Evolutionary conservation across 2,329 filamentous ascomycete species (phyloP), one percentile per base, ranked within the genome.

Genomic region (Lecanicillium sp.): DNA sequence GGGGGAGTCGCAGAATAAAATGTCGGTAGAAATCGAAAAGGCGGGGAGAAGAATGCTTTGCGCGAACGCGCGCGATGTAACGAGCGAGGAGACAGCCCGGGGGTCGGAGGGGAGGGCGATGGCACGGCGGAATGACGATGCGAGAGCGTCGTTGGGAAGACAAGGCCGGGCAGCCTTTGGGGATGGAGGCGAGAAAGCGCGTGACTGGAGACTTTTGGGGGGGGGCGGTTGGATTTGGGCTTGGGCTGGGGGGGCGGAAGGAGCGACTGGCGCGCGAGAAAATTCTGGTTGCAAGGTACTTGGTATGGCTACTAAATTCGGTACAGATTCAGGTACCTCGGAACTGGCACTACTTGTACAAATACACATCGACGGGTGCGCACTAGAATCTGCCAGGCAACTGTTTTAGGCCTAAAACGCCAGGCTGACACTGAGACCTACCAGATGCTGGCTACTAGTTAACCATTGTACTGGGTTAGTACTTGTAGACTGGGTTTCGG

Each of bases 181-280:
- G 59, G 54, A 53, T 52, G 49, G 51, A 52, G 61, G 59, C 62
- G 63, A 59, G 60, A 63, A 65, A 64, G 62, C 63, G 62, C 62
- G 63, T 66, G 62, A 66, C 62, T 57, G 32, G 32, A n/a, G n/a
- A n/a, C n/a, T n/a, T n/a, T n/a, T n/a, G n/a, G 32, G 14, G 32
- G 60, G 56, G 56, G 57, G 59, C 59, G 57, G 58, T 59, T 58
- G 57, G 58, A 57, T 57, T 61, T 58, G 57, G 58, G 56, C 56
- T 60, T 58, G 52, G 56, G 55, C 51, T 51, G 56, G 29, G 33
- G 24, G 15, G 17, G 19, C 5, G 48, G 35, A 23, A 5, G 19
- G 17, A 20, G 9, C 7, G 20, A n/a, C 5, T 12, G 26, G 7
- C 26, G 26, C 26, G 26, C n/a, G 15, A 38, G 35, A 38, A 38